A percentile compares a stretch with the other conserved stretches of the same genome.
Evolutionary conservation across 2,329 filamentous ascomycete genomes (phyloP).

Genomic region (Byssochlamys sp.): DNA sequence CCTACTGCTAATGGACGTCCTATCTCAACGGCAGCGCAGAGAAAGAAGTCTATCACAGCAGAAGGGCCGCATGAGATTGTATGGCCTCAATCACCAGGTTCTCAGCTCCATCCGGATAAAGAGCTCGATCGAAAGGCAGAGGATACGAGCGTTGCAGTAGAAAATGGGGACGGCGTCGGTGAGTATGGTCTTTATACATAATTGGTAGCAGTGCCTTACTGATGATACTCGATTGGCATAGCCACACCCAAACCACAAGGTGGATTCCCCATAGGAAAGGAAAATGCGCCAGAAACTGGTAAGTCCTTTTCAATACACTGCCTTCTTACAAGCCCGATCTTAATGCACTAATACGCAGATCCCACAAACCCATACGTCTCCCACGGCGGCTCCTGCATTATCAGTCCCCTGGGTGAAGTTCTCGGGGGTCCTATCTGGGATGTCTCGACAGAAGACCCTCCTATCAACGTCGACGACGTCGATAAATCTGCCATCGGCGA

Average conservation of each 20-base stretch:
- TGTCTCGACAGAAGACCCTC: slow-evolving; percentile 23
- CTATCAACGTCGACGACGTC: slow-evolving; percentile 41
- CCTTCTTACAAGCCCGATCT: background rate
- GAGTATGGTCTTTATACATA: background rate
- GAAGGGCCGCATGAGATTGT: slow-evolving; percentile 41
- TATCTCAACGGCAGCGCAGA: slow-evolving; percentile 1
- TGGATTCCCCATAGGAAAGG: slow-evolving; percentile 11
- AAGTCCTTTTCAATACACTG: slow-evolving; percentile 25
- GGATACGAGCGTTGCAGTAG: slow-evolving; percentile 1
- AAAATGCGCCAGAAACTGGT: slow-evolving; percentile 31
- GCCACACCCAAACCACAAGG: slow-evolving; percentile 1
- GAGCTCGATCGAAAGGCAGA: slow-evolving; percentile 6
- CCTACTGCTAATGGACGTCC: slow-evolving; percentile 3
- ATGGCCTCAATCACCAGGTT: slow-evolving; percentile 23
- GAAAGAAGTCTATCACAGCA: slow-evolving; percentile 21
- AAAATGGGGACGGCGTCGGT: background rate
- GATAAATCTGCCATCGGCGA: slow-evolving; percentile 9
- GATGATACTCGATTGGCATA: background rate
- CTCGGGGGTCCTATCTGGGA: slow-evolving; percentile 78
- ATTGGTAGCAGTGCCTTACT: background rate
- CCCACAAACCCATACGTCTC: slow-evolving; percentile 48
- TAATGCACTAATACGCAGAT: slow-evolving; percentile 4
- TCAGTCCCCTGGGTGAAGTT: slow-evolving; percentile 69
- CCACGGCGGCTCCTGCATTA: slow-evolving; percentile 72
- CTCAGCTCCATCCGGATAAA: slow-evolving; percentile 9